These are phyloP conservation scores for Prunus armeniaca DNA, from an alignment of 306 rosid genomes.

Conservation along the genomic window DNA sequence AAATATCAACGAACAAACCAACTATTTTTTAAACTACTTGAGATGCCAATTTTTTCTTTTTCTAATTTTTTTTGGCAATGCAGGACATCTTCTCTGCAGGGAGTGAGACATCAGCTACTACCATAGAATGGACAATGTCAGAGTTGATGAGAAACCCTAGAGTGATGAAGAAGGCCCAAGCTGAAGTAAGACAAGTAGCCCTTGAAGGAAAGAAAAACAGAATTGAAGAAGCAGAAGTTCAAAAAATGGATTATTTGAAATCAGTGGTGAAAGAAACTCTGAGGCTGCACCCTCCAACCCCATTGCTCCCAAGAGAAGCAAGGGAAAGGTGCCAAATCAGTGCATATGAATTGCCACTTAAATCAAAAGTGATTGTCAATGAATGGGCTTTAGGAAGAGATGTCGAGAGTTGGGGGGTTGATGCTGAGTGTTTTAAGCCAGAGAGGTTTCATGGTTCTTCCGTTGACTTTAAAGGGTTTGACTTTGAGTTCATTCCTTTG, in stretches of 20 bases:
- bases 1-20: no score
- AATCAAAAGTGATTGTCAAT: background rate
- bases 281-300: background rate
- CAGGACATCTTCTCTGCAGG: conserved; percentile 31
- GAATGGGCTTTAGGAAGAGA: conserved; percentile 1
- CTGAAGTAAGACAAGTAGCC: background rate
- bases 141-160: conserved; percentile 22
- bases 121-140: conserved; percentile 37
- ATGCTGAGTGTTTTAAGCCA: conserved; percentile 10
- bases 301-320: background rate
- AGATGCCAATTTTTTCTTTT: background rate
- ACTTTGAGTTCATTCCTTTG: conserved; percentile 9
- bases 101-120: conserved; percentile 35
- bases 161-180: conserved; percentile 3
- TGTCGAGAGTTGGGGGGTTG: background rate
- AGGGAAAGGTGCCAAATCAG: background rate
- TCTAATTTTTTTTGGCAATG: background rate
- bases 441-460: conserved; percentile 4
- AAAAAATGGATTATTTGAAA: conserved; percentile 6
- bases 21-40: background rate
- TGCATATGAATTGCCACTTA: background rate
- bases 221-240: background rate
- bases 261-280: conserved; percentile 5
- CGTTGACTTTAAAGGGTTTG: background rate
- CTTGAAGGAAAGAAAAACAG: background rate